Base-by-base conservation (phyloP, 1,284 basidiomycete genomes). In the Cerrena zonata region DNA sequence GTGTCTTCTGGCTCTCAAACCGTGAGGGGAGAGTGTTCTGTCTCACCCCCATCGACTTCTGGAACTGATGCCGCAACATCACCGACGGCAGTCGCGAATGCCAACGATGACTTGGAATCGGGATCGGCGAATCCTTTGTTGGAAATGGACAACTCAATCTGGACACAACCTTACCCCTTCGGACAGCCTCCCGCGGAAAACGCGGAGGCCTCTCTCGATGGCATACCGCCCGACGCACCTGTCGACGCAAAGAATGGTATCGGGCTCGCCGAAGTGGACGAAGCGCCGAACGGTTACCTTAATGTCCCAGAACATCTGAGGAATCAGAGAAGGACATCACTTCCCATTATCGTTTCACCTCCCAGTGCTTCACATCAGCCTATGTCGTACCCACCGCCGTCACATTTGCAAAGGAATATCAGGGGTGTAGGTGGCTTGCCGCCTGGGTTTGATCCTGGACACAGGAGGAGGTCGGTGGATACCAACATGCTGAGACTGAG, bases 401-500 rank as follows among this genome's bases (percentile, higher is more conserved):
- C 44, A 22, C 42, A 27, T 5, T 42, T 23, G 2, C 45, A 45
- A 27, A 44, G 40, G 19, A 34, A 40, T 24, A 44, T 37, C 22
- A 30, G 47, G 25, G 51, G 41, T 24, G n/a, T 22, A 23, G 41
- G 41, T 24, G 43, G 34, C 24, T 5, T 25, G 37, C 49, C 42
- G 19, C 40, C 30, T 11, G 51, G 49, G 2, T 56, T 51, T 38
- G 51, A 57, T 34, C 55, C 48, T 10, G 7, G 25, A 3, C 39
- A 22, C 15, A 37, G 55, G 19, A 30, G 56, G 24, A 41, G 52
- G 23, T 54, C 52, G 22, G 54, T 56, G 18, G 51, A 56, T 47
- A 53, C 41, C 51, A 79, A 75, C 58, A 71, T 82, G 41, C 74
- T 76, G 56, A 76, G 81, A n/a, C 73, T 87, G 19, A 72, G 76